A percentile compares a stretch with the other conserved stretches of the same genome.
Evolutionary conservation across 495 filamentous ascomycete species (phyloP).

Genomic region (Daldinia childiae): DNA sequence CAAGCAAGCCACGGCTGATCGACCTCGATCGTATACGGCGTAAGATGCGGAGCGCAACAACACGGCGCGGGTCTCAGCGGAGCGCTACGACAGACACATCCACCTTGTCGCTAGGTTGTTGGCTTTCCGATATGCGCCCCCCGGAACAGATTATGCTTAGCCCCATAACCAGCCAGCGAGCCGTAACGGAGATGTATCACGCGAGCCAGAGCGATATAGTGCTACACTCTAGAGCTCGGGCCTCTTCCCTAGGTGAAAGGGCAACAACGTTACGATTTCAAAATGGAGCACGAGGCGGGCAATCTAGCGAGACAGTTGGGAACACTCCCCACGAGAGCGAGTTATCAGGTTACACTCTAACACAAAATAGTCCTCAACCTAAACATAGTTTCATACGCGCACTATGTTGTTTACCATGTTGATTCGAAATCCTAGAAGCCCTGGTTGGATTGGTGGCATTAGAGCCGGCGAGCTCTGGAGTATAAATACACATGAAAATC

Average conservation of each 20-base stretch:
- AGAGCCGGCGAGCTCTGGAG: background rate
- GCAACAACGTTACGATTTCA: background rate
- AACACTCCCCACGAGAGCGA: constrained; percentile 2
- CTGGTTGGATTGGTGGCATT: background rate
- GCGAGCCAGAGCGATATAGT: constrained; percentile 8
- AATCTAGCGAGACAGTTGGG: constrained; percentile 2
- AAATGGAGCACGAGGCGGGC: constrained; percentile 7
- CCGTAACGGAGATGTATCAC: constrained; percentile 19
- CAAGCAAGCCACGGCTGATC: constrained; percentile 25
- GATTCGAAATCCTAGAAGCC: background rate
- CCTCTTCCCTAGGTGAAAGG: background rate
- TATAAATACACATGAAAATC: background rate
- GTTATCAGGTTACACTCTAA: background rate
- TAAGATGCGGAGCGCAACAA: background rate
- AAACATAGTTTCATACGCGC: background rate
- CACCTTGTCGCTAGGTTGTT: background rate
- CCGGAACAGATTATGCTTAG: background rate
- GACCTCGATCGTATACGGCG: constrained; percentile 16
- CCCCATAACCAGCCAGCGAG: background rate
- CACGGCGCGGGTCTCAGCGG: background rate
- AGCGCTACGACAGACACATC: background rate
- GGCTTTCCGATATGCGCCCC: background rate
- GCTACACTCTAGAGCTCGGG: background rate
- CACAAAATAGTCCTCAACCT: background rate
- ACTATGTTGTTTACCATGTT: background rate